A percentile compares a stretch with the other conserved stretches of the same genome.
phyloP scores from a whole-genome alignment of 495 filamentous ascomycete species.

The Aspergillus olivimuriae region DNA sequence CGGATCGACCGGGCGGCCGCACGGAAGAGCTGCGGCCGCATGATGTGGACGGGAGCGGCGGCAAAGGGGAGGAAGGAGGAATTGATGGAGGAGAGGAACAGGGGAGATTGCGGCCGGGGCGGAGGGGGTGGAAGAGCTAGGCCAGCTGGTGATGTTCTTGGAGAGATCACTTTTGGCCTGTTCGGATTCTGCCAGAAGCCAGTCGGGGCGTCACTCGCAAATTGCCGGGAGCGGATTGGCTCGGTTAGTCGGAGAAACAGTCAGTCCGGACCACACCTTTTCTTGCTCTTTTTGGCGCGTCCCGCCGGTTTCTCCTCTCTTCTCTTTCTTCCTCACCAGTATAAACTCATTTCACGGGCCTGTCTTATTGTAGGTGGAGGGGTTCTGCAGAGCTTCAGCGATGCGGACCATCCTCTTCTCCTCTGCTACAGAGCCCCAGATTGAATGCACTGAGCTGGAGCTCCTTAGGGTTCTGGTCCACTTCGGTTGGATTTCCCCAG shows the following conservation, averaged over 20 bases:
- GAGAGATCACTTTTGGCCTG: conserved; percentile 28
- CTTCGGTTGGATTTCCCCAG: conserved; percentile 7
- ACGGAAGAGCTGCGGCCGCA: conserved; percentile 84
- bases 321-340: conserved; percentile 39
- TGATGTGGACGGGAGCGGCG: conserved; percentile 47
- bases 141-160: conserved; percentile 10
- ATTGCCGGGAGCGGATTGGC: conserved; percentile 32
- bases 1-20: conserved; percentile 75
- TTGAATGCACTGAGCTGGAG: conserved; percentile 62
- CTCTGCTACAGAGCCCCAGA: conserved; percentile 63
- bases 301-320: conserved; percentile 36
- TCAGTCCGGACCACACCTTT: conserved; percentile 17
- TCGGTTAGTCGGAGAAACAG: conserved; percentile 29
- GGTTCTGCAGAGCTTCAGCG: conserved; percentile 14
- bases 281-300: conserved; percentile 7
- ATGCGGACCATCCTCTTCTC: conserved; percentile 39
- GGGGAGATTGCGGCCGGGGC: no score
- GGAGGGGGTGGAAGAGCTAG: conserved; percentile 7
- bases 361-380: conserved; percentile 87
- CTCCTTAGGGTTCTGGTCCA: conserved; percentile 39
- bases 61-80: conserved; percentile 27
- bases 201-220: conserved; percentile 25
- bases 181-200: conserved; percentile 23
- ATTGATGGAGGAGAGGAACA: conserved; percentile 3
- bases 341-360: conserved; percentile 55